Evolutionary conservation across 2,329 filamentous ascomycete species (phyloP).

Genomic region (Dactylellina sp.): DNA sequence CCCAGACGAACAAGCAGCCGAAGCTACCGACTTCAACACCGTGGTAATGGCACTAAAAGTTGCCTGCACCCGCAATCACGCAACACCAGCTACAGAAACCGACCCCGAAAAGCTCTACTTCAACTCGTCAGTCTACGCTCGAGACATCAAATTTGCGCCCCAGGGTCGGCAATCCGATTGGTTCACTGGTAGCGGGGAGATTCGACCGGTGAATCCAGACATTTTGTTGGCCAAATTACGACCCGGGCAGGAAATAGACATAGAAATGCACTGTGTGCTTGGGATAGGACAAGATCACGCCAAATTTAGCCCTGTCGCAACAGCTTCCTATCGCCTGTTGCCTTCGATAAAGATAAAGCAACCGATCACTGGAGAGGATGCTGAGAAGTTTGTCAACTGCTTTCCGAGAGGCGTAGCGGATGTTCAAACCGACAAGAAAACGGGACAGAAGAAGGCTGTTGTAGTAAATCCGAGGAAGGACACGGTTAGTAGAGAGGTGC

Average conservation of each 20-base stretch:
- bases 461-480: constrained; percentile 91
- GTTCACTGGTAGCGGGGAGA: constrained; percentile 73
- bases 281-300: constrained; percentile 93
- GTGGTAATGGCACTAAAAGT: constrained; percentile 81
- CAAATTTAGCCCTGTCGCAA: constrained; percentile 96
- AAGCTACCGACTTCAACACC: constrained; percentile 83
- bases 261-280: constrained; percentile 94
- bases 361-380: constrained; percentile 87
- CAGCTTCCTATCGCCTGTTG: constrained; percentile 89
- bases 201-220: constrained; percentile 85
- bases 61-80: constrained; percentile 81
- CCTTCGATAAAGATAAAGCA: constrained; percentile 84
- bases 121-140: constrained; percentile 84
- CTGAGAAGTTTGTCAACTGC: constrained; percentile 87
- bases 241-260: constrained; percentile 85
- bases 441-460: constrained; percentile 86
- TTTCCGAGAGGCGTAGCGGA: constrained; percentile 90
- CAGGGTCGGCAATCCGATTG: constrained; percentile 77
- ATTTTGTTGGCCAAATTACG: constrained; percentile 94
- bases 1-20: constrained; percentile 64
- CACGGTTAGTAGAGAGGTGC: constrained; percentile 90
- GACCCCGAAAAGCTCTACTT: constrained; percentile 87
- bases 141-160: constrained; percentile 80
- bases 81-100: constrained; percentile 77
- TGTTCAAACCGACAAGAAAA: constrained; percentile 77